Evolutionary conservation across 345 rosid species (phyloP).

Genomic region (Salix caprea): DNA sequence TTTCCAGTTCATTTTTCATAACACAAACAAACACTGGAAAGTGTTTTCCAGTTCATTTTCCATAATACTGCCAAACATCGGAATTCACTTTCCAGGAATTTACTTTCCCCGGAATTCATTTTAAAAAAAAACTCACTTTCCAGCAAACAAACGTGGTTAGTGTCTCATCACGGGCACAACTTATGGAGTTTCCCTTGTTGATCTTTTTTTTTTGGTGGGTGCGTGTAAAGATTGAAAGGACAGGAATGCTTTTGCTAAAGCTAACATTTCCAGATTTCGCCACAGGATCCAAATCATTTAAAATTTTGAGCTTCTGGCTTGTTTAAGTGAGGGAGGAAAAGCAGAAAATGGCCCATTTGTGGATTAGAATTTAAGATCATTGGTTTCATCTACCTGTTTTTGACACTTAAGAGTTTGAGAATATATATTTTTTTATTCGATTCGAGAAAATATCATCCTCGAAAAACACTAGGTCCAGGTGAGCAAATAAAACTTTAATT

Average conservation of each 20-base stretch:
- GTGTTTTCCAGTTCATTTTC: no score
- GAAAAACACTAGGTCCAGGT: no score
- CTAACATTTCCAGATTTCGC: background rate
- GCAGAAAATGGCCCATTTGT: background rate
- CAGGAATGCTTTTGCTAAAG: slow-evolving; percentile 1
- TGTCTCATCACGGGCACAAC: background rate
- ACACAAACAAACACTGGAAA: no score
- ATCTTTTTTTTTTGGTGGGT: background rate
- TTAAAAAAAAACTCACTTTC: no score
- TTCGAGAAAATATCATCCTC: no score
- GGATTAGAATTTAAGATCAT: background rate
- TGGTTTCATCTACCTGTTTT: background rate
- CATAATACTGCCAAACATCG: no score
- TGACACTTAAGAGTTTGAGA: background rate
- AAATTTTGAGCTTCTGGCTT: background rate
- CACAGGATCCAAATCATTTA: background rate
- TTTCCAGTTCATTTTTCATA: no score
- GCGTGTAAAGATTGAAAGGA: slow-evolving; percentile 5
- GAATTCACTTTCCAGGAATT: no score
- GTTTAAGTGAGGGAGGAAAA: background rate
- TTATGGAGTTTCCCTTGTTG: background rate
- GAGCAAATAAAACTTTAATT: no score
- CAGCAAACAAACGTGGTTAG: no score
- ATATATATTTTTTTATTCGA: background rate
- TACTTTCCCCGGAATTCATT: no score